Evolutionary conservation across 176 grass and related monocot genomes (phyloP).

Genomic region (Raddia guianensis): DNA sequence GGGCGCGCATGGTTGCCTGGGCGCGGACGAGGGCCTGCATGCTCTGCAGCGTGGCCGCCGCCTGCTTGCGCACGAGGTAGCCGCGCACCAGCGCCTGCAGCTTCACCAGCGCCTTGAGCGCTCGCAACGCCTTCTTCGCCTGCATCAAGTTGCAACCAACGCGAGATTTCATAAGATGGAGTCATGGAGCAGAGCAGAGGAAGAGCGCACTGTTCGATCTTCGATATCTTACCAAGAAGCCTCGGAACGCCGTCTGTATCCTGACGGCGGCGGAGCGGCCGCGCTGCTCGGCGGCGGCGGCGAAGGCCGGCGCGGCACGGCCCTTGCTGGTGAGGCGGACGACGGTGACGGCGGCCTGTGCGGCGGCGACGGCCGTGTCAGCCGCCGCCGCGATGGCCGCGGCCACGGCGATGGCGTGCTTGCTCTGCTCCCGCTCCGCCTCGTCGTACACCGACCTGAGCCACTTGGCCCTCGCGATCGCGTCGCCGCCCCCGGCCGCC

Average conservation of each 20-base stretch:
- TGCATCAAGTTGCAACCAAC: slow-evolving; percentile 9
- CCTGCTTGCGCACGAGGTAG: slow-evolving; percentile 83
- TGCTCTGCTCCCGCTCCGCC: slow-evolving; percentile 83
- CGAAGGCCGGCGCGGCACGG: neutral
- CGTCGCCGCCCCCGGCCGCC: slow-evolving; percentile 28
- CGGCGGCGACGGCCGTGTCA: slow-evolving; percentile 72
- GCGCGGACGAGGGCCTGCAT: slow-evolving; percentile 91
- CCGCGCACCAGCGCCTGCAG: slow-evolving; percentile 86
- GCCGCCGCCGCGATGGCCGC: slow-evolving; percentile 74
- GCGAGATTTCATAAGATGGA: neutral
- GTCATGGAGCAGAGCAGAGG: slow-evolving; percentile 30
- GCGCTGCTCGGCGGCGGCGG: neutral
- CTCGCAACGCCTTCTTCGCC: slow-evolving; percentile 91
- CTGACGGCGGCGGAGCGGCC: slow-evolving; percentile 47
- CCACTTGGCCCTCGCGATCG: slow-evolving; percentile 58
- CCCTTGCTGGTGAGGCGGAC: slow-evolving; percentile 83
- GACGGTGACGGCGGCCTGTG: slow-evolving; percentile 82
- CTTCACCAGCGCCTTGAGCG: slow-evolving; percentile 93
- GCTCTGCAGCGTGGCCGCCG: slow-evolving; percentile 75
- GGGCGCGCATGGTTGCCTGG: slow-evolving; percentile 66
- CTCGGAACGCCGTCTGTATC: slow-evolving; percentile 93
- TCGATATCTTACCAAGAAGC: slow-evolving; percentile 62
- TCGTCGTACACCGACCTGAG: slow-evolving; percentile 62
- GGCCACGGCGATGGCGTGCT: slow-evolving; percentile 93
- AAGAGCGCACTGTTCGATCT: slow-evolving; percentile 14